Evolutionary conservation across 179 eudicot species (phyloP), one percentile per base, ranked within the genome.

Genomic region (Sideroxylon spinosum): DNA sequence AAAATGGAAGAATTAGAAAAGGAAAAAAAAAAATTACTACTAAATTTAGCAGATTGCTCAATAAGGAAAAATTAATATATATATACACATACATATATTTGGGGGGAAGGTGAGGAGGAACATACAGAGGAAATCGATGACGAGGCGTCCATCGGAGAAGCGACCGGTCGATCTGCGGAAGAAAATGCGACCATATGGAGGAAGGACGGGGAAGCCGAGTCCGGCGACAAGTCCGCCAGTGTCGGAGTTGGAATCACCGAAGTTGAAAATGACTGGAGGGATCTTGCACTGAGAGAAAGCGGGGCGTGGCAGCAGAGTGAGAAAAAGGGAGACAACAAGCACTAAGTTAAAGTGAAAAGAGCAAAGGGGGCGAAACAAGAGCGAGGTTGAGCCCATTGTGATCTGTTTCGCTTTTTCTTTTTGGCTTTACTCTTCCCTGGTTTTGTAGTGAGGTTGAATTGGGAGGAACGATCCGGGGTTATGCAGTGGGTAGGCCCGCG

Each of bases 201-300:
- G 82, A 46, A 84, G 83, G 9, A 95, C 79, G 14, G 81, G 79
- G 78, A 71, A 87, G 4, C 99, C 99, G 66, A 93, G 91, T 0
- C 98, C 99, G 49, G 92, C 87, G 73, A 80, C 85, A 64, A 95
- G 92, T 7, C 95, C 97, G 68, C 99, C 99, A 25, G 99, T 95
- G 77, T 95, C 99, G 16, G 99, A 90, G 82, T 95, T 95, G 19
- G 99, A 95, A 80, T 95, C 99, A 3, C 99, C 99, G 83, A 95
- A 95, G 77, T 89, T 93, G 86, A 95, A 93, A 1, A 95, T 86
- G 68, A 86, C 65, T 0, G 98, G 95, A 49, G 86, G 80, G 19
- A 26, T 83, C 26, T n/a, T 61, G 46, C 89, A 83, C 49, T 28
- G 78, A 48, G 83, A 79, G 26, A 68, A 52, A 72, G 69, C 83